Evolutionary conservation across 306 rosid species (phyloP), one percentile per base, ranked within the genome.

Genomic region (Urtica urens): DNA sequence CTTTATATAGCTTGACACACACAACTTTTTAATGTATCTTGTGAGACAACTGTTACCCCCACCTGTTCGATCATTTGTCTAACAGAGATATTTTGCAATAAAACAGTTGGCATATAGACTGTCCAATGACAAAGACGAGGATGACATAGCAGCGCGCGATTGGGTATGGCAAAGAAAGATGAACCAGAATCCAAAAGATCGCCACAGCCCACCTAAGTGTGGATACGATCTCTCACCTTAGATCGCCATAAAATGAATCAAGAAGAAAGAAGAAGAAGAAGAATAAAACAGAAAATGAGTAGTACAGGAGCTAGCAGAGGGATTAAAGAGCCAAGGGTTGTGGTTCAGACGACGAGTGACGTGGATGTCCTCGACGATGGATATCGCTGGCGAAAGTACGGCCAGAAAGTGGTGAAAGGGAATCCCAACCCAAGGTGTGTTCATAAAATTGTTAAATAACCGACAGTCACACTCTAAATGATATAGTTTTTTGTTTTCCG

Each of bases 281-380:
- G 22, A 81, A 68, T 75, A 85, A 83, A 55, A 59, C 85, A 6
- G 95, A 90, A 57, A 64, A n/a, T 82, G 94, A 81, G 95, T 57
- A n/a, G n/a, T n/a, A n/a, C n/a, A n/a, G 99, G 99, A 59, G 95
- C 99, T 58, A 73, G 95, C 30, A 81, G 99, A 77, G 95, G 95
- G 39, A 81, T 90, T 30, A 87, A 94, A 2, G 99, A 90, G 72
- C 99, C 99, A 38, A 76, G 99, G 76, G 99, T 90, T 47, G 99
- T 90, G 22, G 99, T 90, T 51, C 99, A 90, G 69, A 90, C 99
- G 23, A 90, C 99, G 56, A 90, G 95, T 14, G 99, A 84, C 72
- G 95, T 90, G 21, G 99, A 90, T 68, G 85, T 90, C 67, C 87
- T 90, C 3, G 95, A 90, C 13, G 99, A 90, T 66, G 95, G 95